Conservation (phyloP, 139 green algal species). For the Micractinium sp. region DNA sequence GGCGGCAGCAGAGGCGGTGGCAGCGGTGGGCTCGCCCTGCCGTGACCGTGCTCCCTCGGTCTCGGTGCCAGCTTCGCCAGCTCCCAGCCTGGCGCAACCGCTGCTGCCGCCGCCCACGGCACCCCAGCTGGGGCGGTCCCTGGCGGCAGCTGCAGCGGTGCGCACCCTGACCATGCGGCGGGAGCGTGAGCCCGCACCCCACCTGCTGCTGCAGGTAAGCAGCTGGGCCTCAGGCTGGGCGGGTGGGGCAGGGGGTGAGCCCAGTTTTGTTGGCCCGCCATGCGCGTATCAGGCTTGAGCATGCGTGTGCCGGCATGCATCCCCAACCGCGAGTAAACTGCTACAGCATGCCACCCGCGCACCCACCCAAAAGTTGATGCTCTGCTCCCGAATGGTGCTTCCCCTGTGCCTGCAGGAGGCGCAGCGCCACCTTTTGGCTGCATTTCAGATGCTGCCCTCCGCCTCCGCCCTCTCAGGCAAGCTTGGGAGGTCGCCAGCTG, state of each 20-base stretch:
- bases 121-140: neutral
- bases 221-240: neutral
- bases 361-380: neutral
- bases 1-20: neutral
- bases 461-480: neutral
- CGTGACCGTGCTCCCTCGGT: neutral
- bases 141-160: neutral
- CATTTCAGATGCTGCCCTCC: slow-evolving; percentile 7
- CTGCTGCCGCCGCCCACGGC: neutral
- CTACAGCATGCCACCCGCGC: neutral
- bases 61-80: neutral
- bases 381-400: no score
- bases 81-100: neutral
- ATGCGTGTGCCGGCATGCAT: neutral
- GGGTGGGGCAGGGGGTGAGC: no score
- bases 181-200: neutral
- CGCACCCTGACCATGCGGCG: neutral
- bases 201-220: neutral
- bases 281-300: no score
- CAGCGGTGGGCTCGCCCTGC: neutral
- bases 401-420: neutral
- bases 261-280: no score
- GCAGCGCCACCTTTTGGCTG: slow-evolving; percentile 1
- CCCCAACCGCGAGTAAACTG: neutral
- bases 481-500: neutral